Base-by-base conservation (phyloP, 768 basidiomycete species). In the Leucocoprinus leucothites region DNA sequence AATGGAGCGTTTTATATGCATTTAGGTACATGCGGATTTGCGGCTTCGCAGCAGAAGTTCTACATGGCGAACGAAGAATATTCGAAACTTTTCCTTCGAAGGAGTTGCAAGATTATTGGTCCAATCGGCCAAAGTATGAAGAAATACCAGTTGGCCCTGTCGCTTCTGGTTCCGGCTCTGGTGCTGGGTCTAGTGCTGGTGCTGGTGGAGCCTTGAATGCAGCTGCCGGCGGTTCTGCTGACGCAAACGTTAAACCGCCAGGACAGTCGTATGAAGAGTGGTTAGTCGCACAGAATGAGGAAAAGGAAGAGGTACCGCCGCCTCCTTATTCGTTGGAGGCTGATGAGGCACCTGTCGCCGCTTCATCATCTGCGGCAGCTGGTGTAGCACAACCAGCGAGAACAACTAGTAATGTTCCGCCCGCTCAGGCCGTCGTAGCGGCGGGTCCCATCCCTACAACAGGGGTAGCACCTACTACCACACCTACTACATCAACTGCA, bases 21-120 rank as follows among this genome's bases (percentile, higher is more conserved):
- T 31, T 7, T 60, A 85, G 83, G 84, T 89, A 88, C 65, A 89
- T 89, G 86, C 81, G 89, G 19, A 82, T 91, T 49, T 81, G 79
- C 62, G 88, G 89, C 14, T 82, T 87, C 60, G 86, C 85, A 2
- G 86, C 78, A 0, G 87, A 90, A 67, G 80, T 74, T 24, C 70
- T 91, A 26, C 82, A 84, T 13, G 77, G 81, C 38, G 86, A 87
- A 60, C 81, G 84, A n/a, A 70, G 71, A 40, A 72, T 90, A 7
- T 73, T 73, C 36, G 86, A 86, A 48, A 76, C 80, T 1, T 84
- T 90, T 57, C 87, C 88, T 0, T 69, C 75, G 28, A 87, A 89
- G 56, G 87, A 89, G 60, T 65, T 91, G 9, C 79, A 86, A 57
- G 87, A 90, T 63, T 91, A 87, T 63, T 91, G 87, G 88, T 65